Evolutionary conservation across 441 rosid species (phyloP), one percentile per base, ranked within the genome.

Genomic region (Breynia disticha): DNA sequence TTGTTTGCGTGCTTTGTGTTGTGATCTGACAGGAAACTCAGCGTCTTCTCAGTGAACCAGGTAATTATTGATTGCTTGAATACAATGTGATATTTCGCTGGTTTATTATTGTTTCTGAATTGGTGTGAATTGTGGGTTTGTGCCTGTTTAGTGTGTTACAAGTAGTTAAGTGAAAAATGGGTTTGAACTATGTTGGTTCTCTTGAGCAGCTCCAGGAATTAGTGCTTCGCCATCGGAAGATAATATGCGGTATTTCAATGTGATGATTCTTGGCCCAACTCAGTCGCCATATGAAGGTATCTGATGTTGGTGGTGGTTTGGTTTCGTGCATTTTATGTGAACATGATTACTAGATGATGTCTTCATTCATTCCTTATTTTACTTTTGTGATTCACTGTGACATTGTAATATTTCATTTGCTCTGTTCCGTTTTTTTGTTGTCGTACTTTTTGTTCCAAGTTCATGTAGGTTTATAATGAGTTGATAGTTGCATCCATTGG

Each of bases 171-270:
- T n/a, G 12, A 28, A 37, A 2, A 35, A 18, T 52, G 14, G 11
- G 42, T 37, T 44, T 50, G 16, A 16, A 18, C 46, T 50, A 48
- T 46, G 28, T 57, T 59, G 16, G 16, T 52, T 48, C 45, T 58
- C n/a, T 54, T 37, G 55, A 19, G 55, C 77, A 93, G 97, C 97
- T 14, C 98, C 95, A 0, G 95, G 95, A 66, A 93, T 93, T 38
- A 91, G 98, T 58, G 97, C 98, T 39, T 93, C 97, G 4, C 98
- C 97, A 6, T 93, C 97, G 0, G 97, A 93, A 73, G 98, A 93
- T 46, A 93, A 93, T 56, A 89, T 93, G 97, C 77, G 97, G 0
- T 86, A 88, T 63, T 93, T 93, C 61, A 93, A 93, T 73, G 97
- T 88, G 52, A 93, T 93, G 98, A 83, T 93, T 63, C 98, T 88